A percentile compares a stretch with the other conserved stretches of the same genome.
These are phyloP conservation scores for Sindora glabra DNA, from an alignment of 306 rosid genomes.

Conservation along the genomic window DNA sequence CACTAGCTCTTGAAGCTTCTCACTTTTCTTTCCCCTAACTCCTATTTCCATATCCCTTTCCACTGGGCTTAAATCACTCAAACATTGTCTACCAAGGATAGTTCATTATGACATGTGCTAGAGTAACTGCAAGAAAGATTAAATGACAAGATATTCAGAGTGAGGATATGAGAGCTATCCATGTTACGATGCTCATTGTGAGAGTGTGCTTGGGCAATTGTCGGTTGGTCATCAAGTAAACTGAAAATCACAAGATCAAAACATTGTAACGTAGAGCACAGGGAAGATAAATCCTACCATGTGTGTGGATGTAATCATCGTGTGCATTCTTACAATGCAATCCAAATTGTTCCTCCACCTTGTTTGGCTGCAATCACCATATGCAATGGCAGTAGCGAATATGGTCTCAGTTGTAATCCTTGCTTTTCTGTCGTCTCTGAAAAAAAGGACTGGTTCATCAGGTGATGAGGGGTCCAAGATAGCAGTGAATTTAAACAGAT, in stretches of 20 bases:
- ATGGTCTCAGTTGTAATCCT: slow-evolving; percentile 93
- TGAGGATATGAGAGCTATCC: slow-evolving; percentile 81
- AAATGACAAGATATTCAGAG: slow-evolving; percentile 82
- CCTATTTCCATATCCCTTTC: slow-evolving; percentile 64
- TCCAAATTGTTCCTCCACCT: slow-evolving; percentile 96
- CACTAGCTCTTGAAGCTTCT: slow-evolving; percentile 78
- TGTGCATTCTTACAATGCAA: slow-evolving; percentile 78
- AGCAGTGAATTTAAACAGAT: slow-evolving; percentile 87
- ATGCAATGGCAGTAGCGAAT: slow-evolving; percentile 81
- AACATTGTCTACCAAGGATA: slow-evolving; percentile 71
- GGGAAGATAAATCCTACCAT: slow-evolving; percentile 39
- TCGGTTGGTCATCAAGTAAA: slow-evolving; percentile 73
- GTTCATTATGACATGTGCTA: slow-evolving; percentile 50
- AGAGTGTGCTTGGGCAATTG: slow-evolving; percentile 61
- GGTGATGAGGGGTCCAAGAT: slow-evolving; percentile 61
- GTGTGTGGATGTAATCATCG: slow-evolving; percentile 85
- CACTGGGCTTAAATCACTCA: slow-evolving; percentile 58
- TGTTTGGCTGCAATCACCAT: slow-evolving; percentile 76
- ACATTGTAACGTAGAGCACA: slow-evolving; percentile 52
- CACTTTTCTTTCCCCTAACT: slow-evolving; percentile 72
- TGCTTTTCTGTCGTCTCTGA: slow-evolving; percentile 80
- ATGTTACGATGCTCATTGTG: slow-evolving; percentile 78
- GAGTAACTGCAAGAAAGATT: slow-evolving; percentile 70
- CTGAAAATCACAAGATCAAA: slow-evolving; percentile 67
- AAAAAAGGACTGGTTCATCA: slow-evolving; percentile 75